phyloP scores from a whole-genome alignment of 2,329 filamentous ascomycete genomes.

The Fusarium oxysporum region DNA sequence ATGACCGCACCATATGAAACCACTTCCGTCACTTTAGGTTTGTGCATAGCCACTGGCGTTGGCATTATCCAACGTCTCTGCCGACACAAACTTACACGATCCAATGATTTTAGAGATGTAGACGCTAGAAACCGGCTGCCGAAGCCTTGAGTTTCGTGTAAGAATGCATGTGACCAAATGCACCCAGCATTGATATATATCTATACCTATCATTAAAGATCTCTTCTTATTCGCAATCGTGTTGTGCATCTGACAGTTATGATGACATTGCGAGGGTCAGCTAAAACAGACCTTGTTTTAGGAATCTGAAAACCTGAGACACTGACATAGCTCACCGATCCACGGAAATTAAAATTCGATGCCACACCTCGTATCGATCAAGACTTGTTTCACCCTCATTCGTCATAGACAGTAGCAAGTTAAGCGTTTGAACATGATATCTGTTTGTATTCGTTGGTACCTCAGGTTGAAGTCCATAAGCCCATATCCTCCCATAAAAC shows the following conservation, averaged over 20 bases:
- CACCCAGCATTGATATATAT: neutral
- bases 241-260: slow-evolving; percentile 6
- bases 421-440: slow-evolving; percentile 20
- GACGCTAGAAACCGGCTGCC: slow-evolving; percentile 7
- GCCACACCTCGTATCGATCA: slow-evolving; percentile 9
- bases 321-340: slow-evolving; percentile 8
- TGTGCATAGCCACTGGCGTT: neutral
- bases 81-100: neutral
- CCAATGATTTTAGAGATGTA: slow-evolving; percentile 6
- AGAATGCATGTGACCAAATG: slow-evolving; percentile 2
- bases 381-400: slow-evolving; percentile 19
- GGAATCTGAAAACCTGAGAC: slow-evolving; percentile 1
- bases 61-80: slow-evolving; percentile 4
- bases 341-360: slow-evolving; percentile 22
- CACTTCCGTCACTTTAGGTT: neutral
- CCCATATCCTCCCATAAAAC: slow-evolving; percentile 22
- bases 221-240: slow-evolving; percentile 20
- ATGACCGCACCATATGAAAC: slow-evolving; percentile 10
- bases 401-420: slow-evolving; percentile 19
- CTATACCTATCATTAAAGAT: neutral
- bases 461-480: slow-evolving; percentile 12
- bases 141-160: slow-evolving; percentile 17
- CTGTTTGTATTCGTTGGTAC: slow-evolving; percentile 32
- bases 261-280: slow-evolving; percentile 1
- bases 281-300: slow-evolving; percentile 3